Base-by-base conservation (phyloP, 2,329 filamentous ascomycete species). In the Dendryphion nanum region DNA sequence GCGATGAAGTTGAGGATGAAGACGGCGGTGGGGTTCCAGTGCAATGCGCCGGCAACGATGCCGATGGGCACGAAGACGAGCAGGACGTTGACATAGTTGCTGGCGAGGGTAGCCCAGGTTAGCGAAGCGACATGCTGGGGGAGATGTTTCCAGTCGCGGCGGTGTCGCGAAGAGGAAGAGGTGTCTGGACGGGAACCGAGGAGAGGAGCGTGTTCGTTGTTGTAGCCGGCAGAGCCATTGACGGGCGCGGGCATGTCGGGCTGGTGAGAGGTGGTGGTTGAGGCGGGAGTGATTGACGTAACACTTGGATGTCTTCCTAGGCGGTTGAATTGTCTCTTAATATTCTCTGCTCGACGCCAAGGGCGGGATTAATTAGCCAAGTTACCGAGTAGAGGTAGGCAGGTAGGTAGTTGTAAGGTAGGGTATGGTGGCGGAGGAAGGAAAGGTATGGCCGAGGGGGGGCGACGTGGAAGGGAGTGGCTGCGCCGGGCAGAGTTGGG, bases 1-100 rank as follows among this genome's bases (percentile, higher is more conserved):
- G 86, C 86, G 51, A 89, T 77, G 70, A 89, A 89, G 70, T 90
- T 90, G 62, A 89, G 76, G 33, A 80, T 72, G 64, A 90, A 90
- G 48, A 89, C 77, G 38, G 78, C 76, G 8, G 81, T 79, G 1
- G 86, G 76, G 55, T 75, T 73, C 81, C 83, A 85, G 32, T 72
- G 69, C 42, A 79, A 54, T 12, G 70, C 67, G 42, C 84, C 85
- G 42, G 85, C 80, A 37, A 82, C 56, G 45, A 90, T 86, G 44
- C 85, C 86, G 29, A 87, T 63, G 7, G 86, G 85, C 6, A 89
- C 86, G 56, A 83, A 82, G 43, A 88, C 72, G 47, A 93, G 81
- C 37, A 84, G 74, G 48, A 83, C 76, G 61, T 90, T 91, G 63
- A 77, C 81, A 64, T 74, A 74, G 62, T 73, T 75, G 69, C 71